Evolutionary conservation across 768 basidiomycete species (phyloP).

Genomic region (Lanmaoa pseudosensibilis): DNA sequence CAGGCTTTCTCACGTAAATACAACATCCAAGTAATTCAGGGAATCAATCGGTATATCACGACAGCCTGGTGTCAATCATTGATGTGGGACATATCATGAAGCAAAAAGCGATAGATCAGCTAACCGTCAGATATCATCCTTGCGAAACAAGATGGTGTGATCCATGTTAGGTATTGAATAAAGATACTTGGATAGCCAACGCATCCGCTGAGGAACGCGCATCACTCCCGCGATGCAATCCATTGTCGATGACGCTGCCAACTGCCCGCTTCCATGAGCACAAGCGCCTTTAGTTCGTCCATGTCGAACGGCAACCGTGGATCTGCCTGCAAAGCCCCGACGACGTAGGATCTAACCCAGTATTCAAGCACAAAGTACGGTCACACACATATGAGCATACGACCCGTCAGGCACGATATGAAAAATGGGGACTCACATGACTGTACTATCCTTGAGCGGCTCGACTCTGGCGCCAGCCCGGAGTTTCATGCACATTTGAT

Average conservation of each 20-base stretch:
- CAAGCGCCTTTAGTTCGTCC: conserved; percentile 35
- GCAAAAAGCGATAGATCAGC: neutral
- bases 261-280: conserved; percentile 41
- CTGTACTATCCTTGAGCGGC: conserved; percentile 46
- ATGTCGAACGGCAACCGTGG: conserved; percentile 37
- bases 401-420: neutral
- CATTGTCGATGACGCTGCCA: conserved; percentile 44
- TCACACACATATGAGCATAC: neutral
- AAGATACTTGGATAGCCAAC: neutral
- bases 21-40: no score
- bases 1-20: no score
- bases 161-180: neutral
- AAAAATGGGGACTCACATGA: conserved; percentile 39
- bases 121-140: neutral
- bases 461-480: conserved; percentile 32
- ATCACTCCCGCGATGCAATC: conserved; percentile 31
- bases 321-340: conserved; percentile 43
- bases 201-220: neutral
- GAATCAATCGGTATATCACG: neutral
- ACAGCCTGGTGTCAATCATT: no score
- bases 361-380: neutral
- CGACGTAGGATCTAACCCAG: conserved; percentile 41
- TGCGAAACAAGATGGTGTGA: neutral
- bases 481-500: conserved; percentile 41
- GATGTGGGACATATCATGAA: neutral